Percentiles rank a stretch among this genome's conserved stretches.
These are phyloP conservation scores for Fusarium newnesense DNA, from an alignment of 2,329 filamentous ascomycete genomes.

Conservation along the genomic window DNA sequence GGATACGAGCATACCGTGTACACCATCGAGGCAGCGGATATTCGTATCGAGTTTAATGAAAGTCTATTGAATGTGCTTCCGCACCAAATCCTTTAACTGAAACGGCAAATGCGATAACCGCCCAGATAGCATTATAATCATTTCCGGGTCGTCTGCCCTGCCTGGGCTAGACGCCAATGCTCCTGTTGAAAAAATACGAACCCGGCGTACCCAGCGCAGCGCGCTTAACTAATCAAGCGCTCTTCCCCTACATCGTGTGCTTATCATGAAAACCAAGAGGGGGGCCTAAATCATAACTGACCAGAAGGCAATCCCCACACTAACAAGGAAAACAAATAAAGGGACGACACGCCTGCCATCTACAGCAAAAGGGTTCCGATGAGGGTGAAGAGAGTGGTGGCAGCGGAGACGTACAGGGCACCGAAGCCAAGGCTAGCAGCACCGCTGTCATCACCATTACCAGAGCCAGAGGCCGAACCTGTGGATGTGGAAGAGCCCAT, in stretches of 20 bases:
- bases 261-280: conserved; percentile 37
- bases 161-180: conserved; percentile 42
- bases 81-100: conserved; percentile 29
- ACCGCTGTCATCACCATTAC: conserved; percentile 46
- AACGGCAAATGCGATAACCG: conserved; percentile 39
- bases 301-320: conserved; percentile 15
- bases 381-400: conserved; percentile 50
- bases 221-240: conserved; percentile 36
- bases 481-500: conserved; percentile 46
- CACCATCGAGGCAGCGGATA: background rate
- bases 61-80: conserved; percentile 39
- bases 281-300: conserved; percentile 5
- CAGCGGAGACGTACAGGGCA: conserved; percentile 51
- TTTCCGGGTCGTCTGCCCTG: conserved; percentile 40
- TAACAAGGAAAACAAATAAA: conserved; percentile 24
- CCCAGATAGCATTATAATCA: conserved; percentile 46
- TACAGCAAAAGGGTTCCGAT: conserved; percentile 55
- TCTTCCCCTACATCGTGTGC: conserved; percentile 26
- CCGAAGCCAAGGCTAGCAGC: conserved; percentile 45
- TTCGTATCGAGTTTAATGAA: conserved; percentile 24
- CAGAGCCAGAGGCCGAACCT: conserved; percentile 16
- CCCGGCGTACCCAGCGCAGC: conserved; percentile 37
- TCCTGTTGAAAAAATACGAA: conserved; percentile 42
- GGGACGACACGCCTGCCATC: conserved; percentile 20
- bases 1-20: background rate